These are phyloP conservation scores for Podospora anserina DNA, from an alignment of 495 filamentous ascomycete species.

Conservation along the genomic window DNA sequence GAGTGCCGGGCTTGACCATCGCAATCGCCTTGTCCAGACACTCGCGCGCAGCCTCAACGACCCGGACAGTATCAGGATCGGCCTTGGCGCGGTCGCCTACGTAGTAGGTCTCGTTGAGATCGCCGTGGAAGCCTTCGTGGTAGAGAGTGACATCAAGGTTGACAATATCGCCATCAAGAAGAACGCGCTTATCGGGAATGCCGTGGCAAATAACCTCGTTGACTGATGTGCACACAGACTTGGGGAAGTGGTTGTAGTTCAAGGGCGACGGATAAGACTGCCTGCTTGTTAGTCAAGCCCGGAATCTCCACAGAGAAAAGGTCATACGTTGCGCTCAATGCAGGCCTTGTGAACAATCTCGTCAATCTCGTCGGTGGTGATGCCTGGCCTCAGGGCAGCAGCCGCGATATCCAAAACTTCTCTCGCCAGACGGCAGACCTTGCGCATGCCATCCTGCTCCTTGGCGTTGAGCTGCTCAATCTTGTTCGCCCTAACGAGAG, in stretches of 20 bases:
- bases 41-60: conserved; percentile 77
- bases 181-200: conserved; percentile 74
- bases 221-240: conserved; percentile 91
- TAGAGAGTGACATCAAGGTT: conserved; percentile 89
- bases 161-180: conserved; percentile 82
- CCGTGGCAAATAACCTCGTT: conserved; percentile 98
- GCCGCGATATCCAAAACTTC: conserved; percentile 94
- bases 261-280: conserved; percentile 94
- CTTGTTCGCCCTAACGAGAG: conserved; percentile 66
- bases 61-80: conserved; percentile 75
- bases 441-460: conserved; percentile 82
- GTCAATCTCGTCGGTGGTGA: conserved; percentile 96
- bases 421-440: conserved; percentile 80
- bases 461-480: conserved; percentile 76
- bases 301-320: neutral
- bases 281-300: neutral
- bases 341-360: conserved; percentile 95
- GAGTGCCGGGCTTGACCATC: conserved; percentile 79
- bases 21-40: conserved; percentile 81
- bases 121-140: conserved; percentile 82
- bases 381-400: conserved; percentile 72
- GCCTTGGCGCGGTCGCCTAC: conserved; percentile 72
- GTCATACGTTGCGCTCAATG: conserved; percentile 79
- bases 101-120: conserved; percentile 92
- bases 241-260: conserved; percentile 96